Conservation (phyloP, 768 basidiomycete species). For the Termitomyces sp. region DNA sequence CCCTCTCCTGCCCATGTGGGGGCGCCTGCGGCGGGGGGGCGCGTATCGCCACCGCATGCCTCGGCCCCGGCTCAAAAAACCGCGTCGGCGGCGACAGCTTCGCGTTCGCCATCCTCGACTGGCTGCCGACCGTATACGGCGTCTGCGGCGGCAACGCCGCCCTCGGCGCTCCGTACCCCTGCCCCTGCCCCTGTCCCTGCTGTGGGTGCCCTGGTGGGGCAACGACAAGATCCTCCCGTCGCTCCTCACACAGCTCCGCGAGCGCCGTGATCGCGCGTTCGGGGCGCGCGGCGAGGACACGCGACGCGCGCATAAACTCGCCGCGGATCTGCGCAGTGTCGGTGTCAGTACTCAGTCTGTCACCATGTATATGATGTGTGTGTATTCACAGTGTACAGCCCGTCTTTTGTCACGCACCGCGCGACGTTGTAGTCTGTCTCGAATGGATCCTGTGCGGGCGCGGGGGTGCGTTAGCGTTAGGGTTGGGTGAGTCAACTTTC, state of each 20-base stretch:
- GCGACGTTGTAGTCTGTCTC: slow-evolving; percentile 96
- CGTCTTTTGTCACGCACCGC: slow-evolving; percentile 94
- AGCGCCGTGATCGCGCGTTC: slow-evolving; percentile 79
- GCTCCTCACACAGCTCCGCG: slow-evolving; percentile 89
- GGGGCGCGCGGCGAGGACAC: slow-evolving; percentile 76
- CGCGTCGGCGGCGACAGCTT: slow-evolving; percentile 49
- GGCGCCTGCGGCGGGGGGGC: too few species aligned
- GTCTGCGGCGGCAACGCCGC: slow-evolving; percentile 61
- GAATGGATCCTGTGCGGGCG: slow-evolving; percentile 60
- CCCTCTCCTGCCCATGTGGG: slow-evolving; percentile 53
- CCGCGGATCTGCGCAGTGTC: too few species aligned
- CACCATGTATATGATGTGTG: too few species aligned
- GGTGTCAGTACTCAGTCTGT: too few species aligned
- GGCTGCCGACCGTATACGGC: slow-evolving; percentile 64
- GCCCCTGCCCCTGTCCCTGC: slow-evolving; percentile 1
- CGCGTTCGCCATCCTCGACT: slow-evolving; percentile 48
- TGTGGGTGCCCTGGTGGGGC: slow-evolving; percentile 26
- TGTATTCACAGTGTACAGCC: slow-evolving; percentile 89
- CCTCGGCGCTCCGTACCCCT: slow-evolving; percentile 33
- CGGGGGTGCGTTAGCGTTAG: too few species aligned
- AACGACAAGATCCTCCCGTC: slow-evolving; percentile 57
- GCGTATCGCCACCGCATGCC: slow-evolving; percentile 30
- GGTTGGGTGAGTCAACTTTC: too few species aligned
- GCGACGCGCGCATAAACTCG: slow-evolving; percentile 94
- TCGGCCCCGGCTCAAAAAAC: slow-evolving; percentile 39